Evolutionary conservation across 192 early-diverging fungal genomes (phyloP).

Genomic region (Backusella mclennaniae): DNA sequence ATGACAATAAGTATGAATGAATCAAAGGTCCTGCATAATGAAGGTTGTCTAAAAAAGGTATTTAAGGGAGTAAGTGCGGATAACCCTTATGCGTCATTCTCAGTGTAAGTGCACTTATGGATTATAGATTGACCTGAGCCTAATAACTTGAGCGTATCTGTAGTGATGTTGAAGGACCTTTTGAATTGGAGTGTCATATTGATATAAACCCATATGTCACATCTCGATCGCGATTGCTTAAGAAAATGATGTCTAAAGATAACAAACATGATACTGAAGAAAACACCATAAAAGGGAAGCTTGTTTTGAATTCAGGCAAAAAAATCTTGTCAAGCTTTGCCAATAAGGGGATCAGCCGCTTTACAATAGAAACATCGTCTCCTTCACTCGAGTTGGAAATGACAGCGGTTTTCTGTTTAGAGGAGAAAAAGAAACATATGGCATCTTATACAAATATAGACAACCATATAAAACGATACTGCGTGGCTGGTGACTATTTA

Average conservation of each 20-base stretch:
- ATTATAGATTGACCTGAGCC: not conserved
- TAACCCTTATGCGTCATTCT: constrained; percentile 3
- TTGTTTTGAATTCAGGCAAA: constrained; percentile 8
- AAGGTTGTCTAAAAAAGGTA: not conserved
- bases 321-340: not conserved
- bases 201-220: not conserved
- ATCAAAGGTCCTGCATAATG: not conserved
- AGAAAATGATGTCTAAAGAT: constrained; percentile 2
- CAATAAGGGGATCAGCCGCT: constrained; percentile 13
- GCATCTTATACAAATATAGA: not conserved
- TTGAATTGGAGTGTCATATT: not conserved
- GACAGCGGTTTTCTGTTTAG: constrained; percentile 8
- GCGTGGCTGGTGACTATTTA: constrained; percentile 8
- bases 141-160: too few relatives aligned
- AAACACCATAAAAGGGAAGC: not conserved
- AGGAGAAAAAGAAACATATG: not conserved
- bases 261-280: not conserved
- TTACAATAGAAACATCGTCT: not conserved
- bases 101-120: constrained; percentile 1
- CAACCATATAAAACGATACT: not conserved
- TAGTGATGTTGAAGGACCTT: constrained; percentile 9
- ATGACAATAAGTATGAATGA: not conserved
- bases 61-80: constrained; percentile 10
- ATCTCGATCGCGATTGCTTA: not conserved
- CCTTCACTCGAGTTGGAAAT: not conserved